These are phyloP conservation scores for Gossypium schwendimanii DNA, from an alignment of 441 rosid species.

Conservation along the genomic window DNA sequence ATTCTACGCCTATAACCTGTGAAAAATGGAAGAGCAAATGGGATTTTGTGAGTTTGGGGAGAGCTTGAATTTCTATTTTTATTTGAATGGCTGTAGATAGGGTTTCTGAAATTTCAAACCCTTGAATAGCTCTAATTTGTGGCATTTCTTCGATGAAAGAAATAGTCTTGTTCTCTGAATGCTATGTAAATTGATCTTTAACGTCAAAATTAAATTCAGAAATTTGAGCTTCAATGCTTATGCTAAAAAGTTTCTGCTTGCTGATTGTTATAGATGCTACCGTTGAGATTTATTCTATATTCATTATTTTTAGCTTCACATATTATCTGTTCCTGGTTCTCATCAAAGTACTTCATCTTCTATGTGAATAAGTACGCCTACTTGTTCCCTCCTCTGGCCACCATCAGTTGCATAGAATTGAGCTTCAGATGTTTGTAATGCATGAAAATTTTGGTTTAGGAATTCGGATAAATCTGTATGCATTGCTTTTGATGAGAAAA, in stretches of 20 bases:
- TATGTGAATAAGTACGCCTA: background rate
- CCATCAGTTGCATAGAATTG: background rate
- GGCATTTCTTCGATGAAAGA: background rate
- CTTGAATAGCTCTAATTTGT: background rate
- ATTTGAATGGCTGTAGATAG: constrained; percentile 1
- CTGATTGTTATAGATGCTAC: background rate
- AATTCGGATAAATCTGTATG: background rate
- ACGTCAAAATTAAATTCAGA: background rate
- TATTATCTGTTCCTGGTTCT: background rate
- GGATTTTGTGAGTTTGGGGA: constrained; percentile 32
- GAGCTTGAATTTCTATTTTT: background rate
- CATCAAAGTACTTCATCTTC: background rate
- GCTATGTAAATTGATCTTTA: background rate
- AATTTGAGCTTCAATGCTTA: background rate
- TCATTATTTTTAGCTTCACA: background rate
- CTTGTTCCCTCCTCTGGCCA: background rate
- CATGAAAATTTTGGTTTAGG: background rate
- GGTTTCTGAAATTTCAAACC: background rate
- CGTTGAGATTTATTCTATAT: background rate
- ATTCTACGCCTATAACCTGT: constrained; percentile 38
- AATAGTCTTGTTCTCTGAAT: background rate
- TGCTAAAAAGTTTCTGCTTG: background rate
- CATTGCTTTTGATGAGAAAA: background rate
- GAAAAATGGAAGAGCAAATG: constrained; percentile 47
- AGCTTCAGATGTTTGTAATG: background rate